These are phyloP conservation scores for Fagus sylvatica DNA, from an alignment of 306 rosid species.

Conservation along the genomic window DNA sequence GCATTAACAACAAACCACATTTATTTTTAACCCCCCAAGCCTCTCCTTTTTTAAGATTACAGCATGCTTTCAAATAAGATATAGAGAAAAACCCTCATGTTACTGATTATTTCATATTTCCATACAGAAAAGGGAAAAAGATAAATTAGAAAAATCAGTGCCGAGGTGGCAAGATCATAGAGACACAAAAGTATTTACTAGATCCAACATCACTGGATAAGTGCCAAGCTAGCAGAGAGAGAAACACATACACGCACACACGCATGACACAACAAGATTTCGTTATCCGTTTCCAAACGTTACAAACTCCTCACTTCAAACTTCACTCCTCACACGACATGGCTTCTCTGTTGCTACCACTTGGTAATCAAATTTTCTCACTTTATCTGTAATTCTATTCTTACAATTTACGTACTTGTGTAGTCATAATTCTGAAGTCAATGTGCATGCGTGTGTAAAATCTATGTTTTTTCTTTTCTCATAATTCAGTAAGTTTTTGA, in stretches of 20 bases:
- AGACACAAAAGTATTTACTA: neutral
- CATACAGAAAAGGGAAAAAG: no score
- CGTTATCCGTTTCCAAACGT: constrained; percentile 61
- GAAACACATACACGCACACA: neutral
- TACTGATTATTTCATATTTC: no score
- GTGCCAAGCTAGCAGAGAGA: constrained; percentile 9
- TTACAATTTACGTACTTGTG: neutral
- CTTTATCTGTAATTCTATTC: neutral
- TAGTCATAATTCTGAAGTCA: neutral
- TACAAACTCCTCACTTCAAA: constrained; percentile 5
- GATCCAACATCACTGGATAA: neutral
- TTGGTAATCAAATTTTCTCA: constrained; percentile 36
- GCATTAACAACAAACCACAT: no score
- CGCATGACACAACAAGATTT: constrained; percentile 29
- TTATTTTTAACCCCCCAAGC: no score
- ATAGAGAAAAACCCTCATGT: no score
- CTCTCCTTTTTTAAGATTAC: no score
- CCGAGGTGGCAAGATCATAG: neutral
- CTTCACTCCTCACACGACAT: constrained; percentile 21
- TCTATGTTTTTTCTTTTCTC: neutral
- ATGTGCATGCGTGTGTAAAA: neutral
- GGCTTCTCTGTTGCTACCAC: constrained; percentile 65
- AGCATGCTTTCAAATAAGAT: no score
- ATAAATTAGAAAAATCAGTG: no score
- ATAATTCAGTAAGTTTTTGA: neutral